A percentile compares a stretch with the other conserved stretches of the same genome.
phyloP scores from a whole-genome alignment of 1,139 yeast genomes.

The Geotrichum reessii region DNA sequence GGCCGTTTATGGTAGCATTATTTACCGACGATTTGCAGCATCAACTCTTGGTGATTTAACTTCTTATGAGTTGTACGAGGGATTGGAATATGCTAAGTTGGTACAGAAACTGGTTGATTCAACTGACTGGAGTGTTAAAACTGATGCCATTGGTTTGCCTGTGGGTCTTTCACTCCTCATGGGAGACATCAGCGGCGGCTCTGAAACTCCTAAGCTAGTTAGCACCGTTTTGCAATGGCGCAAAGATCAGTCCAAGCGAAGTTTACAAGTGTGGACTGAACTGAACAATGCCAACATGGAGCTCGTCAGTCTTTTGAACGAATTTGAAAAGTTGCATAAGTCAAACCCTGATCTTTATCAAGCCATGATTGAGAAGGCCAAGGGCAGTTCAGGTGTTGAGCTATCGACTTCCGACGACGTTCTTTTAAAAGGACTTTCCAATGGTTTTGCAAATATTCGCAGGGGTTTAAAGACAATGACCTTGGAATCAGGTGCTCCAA shows the following conservation, averaged over 20 bases:
- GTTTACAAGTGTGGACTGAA: slow-evolving; percentile 48
- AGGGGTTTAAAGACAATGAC: slow-evolving; percentile 55
- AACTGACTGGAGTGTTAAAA: slow-evolving; percentile 14
- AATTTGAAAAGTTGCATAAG: slow-evolving; percentile 36
- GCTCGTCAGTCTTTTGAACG: slow-evolving; percentile 47
- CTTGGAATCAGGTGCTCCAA: slow-evolving; percentile 64
- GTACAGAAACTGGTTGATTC: slow-evolving; percentile 42
- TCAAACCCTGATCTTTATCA: slow-evolving; percentile 20
- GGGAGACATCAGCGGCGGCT: slow-evolving; percentile 93
- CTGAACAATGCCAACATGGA: slow-evolving; percentile 55
- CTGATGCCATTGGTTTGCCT: slow-evolving; percentile 56
- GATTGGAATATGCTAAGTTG: slow-evolving; percentile 22
- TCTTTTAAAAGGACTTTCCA: slow-evolving; percentile 16
- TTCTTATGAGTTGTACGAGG: slow-evolving; percentile 8
- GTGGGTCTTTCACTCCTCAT: slow-evolving; percentile 60
- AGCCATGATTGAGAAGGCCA: slow-evolving; percentile 11
- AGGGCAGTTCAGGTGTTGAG: slow-evolving; percentile 15
- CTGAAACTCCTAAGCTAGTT: slow-evolving; percentile 89
- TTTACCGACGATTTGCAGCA: slow-evolving; percentile 61
- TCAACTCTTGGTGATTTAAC: slow-evolving; percentile 21
- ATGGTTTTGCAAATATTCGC: slow-evolving; percentile 48
- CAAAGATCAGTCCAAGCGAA: slow-evolving; percentile 45
- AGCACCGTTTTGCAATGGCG: slow-evolving; percentile 71
- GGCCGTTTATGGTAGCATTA: slow-evolving; percentile 85
- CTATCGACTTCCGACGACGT: slow-evolving; percentile 22